phyloP scores from a whole-genome alignment of 208 protist species.

The Trypanosoma vivax region DNA sequence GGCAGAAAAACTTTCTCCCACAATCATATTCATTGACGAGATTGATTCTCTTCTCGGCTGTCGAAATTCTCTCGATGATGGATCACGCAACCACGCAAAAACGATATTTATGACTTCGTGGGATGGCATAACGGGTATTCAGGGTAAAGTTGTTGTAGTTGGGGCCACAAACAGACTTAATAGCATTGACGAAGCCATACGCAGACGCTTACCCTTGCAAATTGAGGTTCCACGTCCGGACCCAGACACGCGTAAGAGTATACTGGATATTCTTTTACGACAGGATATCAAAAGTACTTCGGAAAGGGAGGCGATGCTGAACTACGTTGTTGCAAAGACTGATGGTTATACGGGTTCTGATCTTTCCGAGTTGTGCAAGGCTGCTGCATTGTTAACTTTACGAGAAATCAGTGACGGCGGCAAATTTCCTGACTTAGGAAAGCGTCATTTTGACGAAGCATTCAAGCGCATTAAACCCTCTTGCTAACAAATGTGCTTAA shows the following conservation, averaged over 20 bases:
- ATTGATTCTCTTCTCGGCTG: constrained; percentile 86
- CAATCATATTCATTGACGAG: constrained; percentile 91
- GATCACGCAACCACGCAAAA: constrained; percentile 74
- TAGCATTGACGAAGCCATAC: constrained; percentile 89
- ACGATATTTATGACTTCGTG: constrained; percentile 91
- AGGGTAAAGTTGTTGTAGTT: constrained; percentile 70
- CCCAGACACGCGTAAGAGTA: constrained; percentile 42
- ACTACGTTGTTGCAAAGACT: constrained; percentile 76
- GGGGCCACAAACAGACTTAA: constrained; percentile 88
- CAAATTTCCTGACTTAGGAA: constrained; percentile 44
- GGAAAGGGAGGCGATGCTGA: constrained; percentile 43
- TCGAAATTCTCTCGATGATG: constrained; percentile 58
- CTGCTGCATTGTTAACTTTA: constrained; percentile 64
- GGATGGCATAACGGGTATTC: constrained; percentile 70
- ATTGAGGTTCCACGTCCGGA: constrained; percentile 77
- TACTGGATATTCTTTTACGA: constrained; percentile 69
- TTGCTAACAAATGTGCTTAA: not conserved
- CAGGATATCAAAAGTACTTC: constrained; percentile 50
- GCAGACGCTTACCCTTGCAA: constrained; percentile 82
- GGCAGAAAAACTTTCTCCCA: constrained; percentile 72
- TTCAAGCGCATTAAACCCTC: constrained; percentile 65
- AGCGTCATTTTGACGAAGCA: constrained; percentile 69
- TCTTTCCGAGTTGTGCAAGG: constrained; percentile 90
- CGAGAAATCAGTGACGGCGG: constrained; percentile 35
- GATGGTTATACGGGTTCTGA: constrained; percentile 89